Evolutionary conservation across 2,329 filamentous ascomycete species (phyloP).

Genomic region (Macrophomina phaseolina): DNA sequence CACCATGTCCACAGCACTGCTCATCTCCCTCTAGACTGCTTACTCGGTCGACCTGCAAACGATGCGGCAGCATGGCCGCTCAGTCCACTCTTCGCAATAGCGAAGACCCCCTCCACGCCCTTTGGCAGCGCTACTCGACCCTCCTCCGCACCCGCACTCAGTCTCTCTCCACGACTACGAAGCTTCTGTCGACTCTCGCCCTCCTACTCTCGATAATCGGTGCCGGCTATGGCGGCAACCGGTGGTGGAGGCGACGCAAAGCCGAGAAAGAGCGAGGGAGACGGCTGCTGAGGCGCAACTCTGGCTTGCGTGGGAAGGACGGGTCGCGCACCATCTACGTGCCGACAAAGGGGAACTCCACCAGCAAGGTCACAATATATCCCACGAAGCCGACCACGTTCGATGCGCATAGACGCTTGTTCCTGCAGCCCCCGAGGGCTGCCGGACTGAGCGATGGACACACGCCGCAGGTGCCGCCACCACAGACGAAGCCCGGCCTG

Average conservation of each 20-base stretch:
- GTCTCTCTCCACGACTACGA: conserved; percentile 71
- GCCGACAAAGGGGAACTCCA: conserved; percentile 78
- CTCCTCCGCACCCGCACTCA: conserved; percentile 59
- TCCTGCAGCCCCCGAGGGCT: conserved; percentile 86
- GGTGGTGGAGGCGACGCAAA: conserved; percentile 74
- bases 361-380: conserved; percentile 88
- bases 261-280: conserved; percentile 83
- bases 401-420: conserved; percentile 91
- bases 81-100: conserved; percentile 75
- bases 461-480: conserved; percentile 73
- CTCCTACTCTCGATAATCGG: conserved; percentile 80
- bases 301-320: conserved; percentile 91
- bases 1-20: conserved; percentile 12
- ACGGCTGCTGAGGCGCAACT: conserved; percentile 86
- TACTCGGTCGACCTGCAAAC: conserved; percentile 8
- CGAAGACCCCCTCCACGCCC: conserved; percentile 52
- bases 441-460: conserved; percentile 74
- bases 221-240: conserved; percentile 76
- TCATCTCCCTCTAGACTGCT: conserved; percentile 2
- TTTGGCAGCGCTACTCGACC: conserved; percentile 56
- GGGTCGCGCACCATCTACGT: conserved; percentile 95
- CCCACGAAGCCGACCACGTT: conserved; percentile 93
- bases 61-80: conserved; percentile 69
- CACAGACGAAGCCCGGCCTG: conserved; percentile 89
- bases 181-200: conserved; percentile 75